phyloP scores from a whole-genome alignment of 225 moss, liverwort and hornwort genomes.

The Rhytidiadelphus loreus region DNA sequence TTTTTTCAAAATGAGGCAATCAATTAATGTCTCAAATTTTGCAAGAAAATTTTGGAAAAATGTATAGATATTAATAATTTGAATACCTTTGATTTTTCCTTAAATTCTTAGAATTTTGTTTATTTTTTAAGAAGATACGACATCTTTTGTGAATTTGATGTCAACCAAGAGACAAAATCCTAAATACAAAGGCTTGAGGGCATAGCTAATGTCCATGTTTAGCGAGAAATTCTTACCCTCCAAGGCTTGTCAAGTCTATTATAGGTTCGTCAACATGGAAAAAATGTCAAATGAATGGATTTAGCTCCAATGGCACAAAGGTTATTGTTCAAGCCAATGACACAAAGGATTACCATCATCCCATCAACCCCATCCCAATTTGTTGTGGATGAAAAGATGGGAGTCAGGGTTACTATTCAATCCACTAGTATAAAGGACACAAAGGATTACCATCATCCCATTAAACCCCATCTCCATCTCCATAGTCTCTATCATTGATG shows the following conservation, averaged over 20 bases:
- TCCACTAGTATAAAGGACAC: background rate
- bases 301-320: background rate
- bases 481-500: fast-evolving
- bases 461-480: background rate
- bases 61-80: background rate
- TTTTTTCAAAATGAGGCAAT: background rate
- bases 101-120: background rate
- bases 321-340: too few species aligned
- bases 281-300: background rate
- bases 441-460: background rate
- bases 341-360: background rate
- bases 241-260: background rate
- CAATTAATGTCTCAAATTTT: background rate
- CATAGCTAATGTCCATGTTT: background rate
- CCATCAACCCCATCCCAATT: fast-evolving
- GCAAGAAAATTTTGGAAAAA: background rate
- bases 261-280: fast-evolving
- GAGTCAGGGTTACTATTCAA: fast-evolving
- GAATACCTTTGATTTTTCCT: background rate
- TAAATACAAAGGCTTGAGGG: background rate
- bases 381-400: background rate
- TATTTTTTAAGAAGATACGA: background rate
- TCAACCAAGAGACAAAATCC: background rate
- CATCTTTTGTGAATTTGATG: background rate
- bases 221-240: fast-evolving